Evolutionary conservation across 352 stramenopile genomes (phyloP), one percentile per base, ranked within the genome.

Genomic region (Pythium diclinum): DNA sequence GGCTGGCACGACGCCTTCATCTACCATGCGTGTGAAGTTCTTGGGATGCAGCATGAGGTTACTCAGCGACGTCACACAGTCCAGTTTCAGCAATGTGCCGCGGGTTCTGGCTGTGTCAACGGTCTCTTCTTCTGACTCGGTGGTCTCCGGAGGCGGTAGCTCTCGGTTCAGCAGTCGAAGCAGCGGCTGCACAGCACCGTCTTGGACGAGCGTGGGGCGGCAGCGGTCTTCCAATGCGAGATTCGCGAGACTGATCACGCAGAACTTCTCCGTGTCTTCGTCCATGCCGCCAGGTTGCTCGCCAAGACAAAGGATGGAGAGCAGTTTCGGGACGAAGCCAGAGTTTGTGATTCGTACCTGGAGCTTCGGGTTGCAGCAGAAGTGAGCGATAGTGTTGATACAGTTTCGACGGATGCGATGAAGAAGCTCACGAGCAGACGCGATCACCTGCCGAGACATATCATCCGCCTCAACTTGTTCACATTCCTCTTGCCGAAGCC

Each of bases 11-110:
- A 94, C 83, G 46, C 85, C 85, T 48, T 88, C 85, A 49, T 94
- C 78, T 7, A 92, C 86, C 63, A 94, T 80, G 2, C 75, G 69
- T 40, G 71, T 71, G 51, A 93, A 93, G 57, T 92, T 93, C 47
- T 88, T 83, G 9, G 85, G 81, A 48, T 92, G 84, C 8, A 93
- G 75, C 68, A 94, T 88, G 6, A 94, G 63, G 42, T 93, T 92
- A 65, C 86, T 93, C 56, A 94, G 68, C 16, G 84, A 78, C 21
- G 83, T 90, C 23, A 93, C 83, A 53, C 84, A 92, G 70, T 94
- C 86, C 32, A 92, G 68, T 55, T 92, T 84, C 13, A 92, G 71
- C 52, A 92, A 68, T 33, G 87, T 73, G 6, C 52, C 36, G 36
- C 68, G 56, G 8, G 40, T 28, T 16, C 25, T n/a, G 13, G 51